phyloP scores from a whole-genome alignment of 2,329 filamentous ascomycete genomes.

The Lachnellula subtilissima region DNA sequence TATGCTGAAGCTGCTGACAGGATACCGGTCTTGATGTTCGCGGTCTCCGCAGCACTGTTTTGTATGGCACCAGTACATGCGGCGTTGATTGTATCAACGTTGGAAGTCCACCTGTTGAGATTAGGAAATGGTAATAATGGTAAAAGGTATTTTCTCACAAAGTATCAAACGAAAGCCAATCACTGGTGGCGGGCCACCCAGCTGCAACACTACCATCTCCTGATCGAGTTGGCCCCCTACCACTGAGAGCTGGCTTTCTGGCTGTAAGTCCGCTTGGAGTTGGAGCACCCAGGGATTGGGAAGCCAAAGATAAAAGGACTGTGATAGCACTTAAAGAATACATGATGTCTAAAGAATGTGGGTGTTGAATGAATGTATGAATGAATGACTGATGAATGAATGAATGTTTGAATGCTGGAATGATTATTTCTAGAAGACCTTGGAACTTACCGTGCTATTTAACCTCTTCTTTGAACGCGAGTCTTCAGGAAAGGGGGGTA shows the following conservation, averaged over 20 bases:
- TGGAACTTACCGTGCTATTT: background rate
- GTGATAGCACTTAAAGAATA: background rate
- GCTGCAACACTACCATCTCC: background rate
- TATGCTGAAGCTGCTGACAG: background rate
- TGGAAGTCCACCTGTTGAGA: background rate
- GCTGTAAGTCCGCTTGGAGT: background rate
- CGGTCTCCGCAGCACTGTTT: conserved; percentile 5
- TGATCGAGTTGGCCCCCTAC: background rate
- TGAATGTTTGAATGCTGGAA: background rate
- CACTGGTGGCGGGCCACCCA: background rate
- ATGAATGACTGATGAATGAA: background rate
- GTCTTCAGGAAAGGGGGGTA: background rate
- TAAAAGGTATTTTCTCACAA: background rate
- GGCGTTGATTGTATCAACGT: background rate
- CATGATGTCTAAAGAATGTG: background rate
- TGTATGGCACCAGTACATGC: background rate
- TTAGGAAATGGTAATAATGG: background rate
- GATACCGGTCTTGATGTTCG: conserved; percentile 2
- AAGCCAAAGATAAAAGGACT: background rate
- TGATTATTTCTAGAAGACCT: background rate
- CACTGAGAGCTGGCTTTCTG: background rate
- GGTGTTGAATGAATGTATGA: background rate
- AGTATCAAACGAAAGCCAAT: background rate
- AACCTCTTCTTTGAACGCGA: background rate
- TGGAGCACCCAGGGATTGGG: background rate